A percentile compares a stretch with the other conserved stretches of the same genome.
phyloP scores from a whole-genome alignment of 306 rosid genomes.

The Castanopsis chinensis region DNA sequence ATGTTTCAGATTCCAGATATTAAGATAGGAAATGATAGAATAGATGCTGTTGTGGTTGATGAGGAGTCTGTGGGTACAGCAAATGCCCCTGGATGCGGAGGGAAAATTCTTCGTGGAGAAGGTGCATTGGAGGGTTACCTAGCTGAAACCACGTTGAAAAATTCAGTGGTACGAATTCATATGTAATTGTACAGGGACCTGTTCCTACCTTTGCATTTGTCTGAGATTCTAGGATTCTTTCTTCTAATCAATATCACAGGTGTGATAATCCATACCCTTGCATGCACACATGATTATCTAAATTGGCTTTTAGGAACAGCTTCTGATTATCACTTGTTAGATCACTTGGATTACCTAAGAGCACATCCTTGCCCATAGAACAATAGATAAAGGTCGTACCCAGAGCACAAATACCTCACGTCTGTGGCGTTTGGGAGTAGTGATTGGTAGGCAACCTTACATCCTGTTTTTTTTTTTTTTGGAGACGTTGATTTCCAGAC shows the following conservation, averaged over 20 bases:
- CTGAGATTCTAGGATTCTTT: background rate
- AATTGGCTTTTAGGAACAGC: background rate
- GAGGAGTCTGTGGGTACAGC: conserved; percentile 71
- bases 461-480: too few relatives aligned
- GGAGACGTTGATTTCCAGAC: too few relatives aligned
- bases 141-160: conserved; percentile 40
- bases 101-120: conserved; percentile 72
- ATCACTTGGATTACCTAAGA: background rate
- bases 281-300: background rate
- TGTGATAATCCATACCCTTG: background rate
- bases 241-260: background rate
- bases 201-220: background rate
- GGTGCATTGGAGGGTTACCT: conserved; percentile 70
- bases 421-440: too few relatives aligned
- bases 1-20: conserved; percentile 76
- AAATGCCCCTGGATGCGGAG: conserved; percentile 64
- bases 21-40: conserved; percentile 65
- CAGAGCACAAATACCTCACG: too few relatives aligned
- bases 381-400: background rate
- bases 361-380: background rate
- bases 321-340: background rate
- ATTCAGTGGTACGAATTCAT: conserved; percentile 51
- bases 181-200: background rate
- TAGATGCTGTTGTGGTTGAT: conserved; percentile 85
- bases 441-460: too few relatives aligned